Conservation (phyloP, 2,329 filamentous ascomycete genomes). For the Fonsecaea multimorphosa region DNA sequence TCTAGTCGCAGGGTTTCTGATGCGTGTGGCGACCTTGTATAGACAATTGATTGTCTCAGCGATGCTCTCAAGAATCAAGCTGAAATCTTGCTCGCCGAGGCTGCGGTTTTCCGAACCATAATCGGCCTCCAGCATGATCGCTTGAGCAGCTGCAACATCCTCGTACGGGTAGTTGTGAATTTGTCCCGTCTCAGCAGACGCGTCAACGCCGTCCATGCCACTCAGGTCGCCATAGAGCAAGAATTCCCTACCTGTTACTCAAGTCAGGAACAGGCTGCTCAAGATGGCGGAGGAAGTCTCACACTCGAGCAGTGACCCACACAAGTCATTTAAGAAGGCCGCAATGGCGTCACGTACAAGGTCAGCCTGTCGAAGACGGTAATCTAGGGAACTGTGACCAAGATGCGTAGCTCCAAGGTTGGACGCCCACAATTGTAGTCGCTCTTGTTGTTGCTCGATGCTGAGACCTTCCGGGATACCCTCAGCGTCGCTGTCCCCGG, state of each 20-base stretch:
- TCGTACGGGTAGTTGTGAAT: neutral
- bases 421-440: constrained; percentile 30
- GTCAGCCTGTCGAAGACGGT: constrained; percentile 30
- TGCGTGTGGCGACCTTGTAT: constrained; percentile 27
- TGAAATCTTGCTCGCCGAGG: neutral
- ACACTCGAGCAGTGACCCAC: constrained; percentile 9
- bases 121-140: neutral
- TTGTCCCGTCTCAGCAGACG: neutral
- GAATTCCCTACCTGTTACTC: neutral
- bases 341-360: neutral
- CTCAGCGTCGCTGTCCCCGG: neutral
- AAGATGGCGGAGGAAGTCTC: neutral
- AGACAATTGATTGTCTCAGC: constrained; percentile 25
- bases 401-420: constrained; percentile 24
- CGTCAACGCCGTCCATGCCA: neutral
- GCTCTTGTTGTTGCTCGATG: constrained; percentile 14
- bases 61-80: constrained; percentile 20
- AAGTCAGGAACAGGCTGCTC: neutral
- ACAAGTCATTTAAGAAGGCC: constrained; percentile 5
- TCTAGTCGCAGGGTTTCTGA: constrained; percentile 31
- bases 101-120: neutral
- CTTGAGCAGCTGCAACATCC: neutral
- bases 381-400: constrained; percentile 33
- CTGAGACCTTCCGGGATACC: neutral
- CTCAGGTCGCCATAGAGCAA: neutral